Conservation (phyloP, 495 filamentous ascomycete species). For the Bryoglossum gracile region DNA sequence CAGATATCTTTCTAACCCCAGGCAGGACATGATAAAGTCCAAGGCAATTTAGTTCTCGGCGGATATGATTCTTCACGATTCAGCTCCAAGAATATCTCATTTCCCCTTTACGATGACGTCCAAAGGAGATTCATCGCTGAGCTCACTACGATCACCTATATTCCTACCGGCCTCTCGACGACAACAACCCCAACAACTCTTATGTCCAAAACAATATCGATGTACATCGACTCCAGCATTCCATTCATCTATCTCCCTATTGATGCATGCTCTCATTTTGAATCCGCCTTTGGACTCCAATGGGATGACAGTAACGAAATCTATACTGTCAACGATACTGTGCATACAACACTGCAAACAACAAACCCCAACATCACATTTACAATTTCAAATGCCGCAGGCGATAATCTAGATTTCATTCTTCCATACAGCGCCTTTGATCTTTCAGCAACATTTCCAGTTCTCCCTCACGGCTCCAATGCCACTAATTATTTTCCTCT, state of each 20-base stretch:
- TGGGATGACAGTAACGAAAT: slow-evolving; percentile 38
- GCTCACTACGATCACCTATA: slow-evolving; percentile 5
- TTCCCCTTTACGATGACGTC: slow-evolving; percentile 24
- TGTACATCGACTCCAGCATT: slow-evolving; percentile 47
- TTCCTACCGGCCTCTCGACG: slow-evolving; percentile 3
- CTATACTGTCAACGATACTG: slow-evolving; percentile 43
- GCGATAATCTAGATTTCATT: slow-evolving; percentile 36
- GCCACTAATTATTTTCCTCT: slow-evolving; percentile 45
- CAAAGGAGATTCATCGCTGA: not conserved
- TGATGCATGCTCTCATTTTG: slow-evolving; percentile 44
- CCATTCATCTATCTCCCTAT: slow-evolving; percentile 49
- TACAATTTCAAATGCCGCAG: slow-evolving; percentile 35
- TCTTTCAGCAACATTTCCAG: slow-evolving; percentile 32
- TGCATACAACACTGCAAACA: slow-evolving; percentile 34
- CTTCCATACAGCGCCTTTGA: slow-evolving; percentile 51
- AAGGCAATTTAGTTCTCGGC: slow-evolving; percentile 46
- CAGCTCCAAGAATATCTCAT: slow-evolving; percentile 38
- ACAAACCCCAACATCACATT: slow-evolving; percentile 45
- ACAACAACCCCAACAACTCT: slow-evolving; percentile 20
- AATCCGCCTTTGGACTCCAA: slow-evolving; percentile 42
- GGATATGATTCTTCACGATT: slow-evolving; percentile 48
- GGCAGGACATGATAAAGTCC: slow-evolving; percentile 35
- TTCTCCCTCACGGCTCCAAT: slow-evolving; percentile 16
- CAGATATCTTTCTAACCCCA: too few relatives aligned
- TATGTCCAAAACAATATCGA: slow-evolving; percentile 26